Evolutionary conservation across 768 basidiomycete genomes (phyloP), one percentile per base, ranked within the genome.

Genomic region (Naganishia antarctica): DNA sequence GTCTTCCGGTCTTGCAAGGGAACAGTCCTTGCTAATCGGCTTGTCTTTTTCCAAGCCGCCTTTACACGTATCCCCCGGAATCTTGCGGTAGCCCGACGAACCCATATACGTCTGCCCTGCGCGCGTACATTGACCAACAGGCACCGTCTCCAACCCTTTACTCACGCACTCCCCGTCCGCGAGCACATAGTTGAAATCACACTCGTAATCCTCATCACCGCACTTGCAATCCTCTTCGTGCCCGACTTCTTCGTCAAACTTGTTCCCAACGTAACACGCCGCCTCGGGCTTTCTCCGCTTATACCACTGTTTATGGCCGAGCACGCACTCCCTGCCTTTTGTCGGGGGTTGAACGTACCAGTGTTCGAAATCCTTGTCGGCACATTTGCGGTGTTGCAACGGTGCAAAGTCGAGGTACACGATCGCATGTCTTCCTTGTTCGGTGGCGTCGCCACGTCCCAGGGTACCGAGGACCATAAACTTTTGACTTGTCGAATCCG

Each of bases 301-400:
- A 76, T 94, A 99, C 87, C 88, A 97, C 88, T 98, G 94, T 90
- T 89, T 91, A 73, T 89, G 90, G 0, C 94, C 94, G 90, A 98
- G 93, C 25, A 98, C 78, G 76, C 94, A 98, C 68, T 90, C 84
- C 37, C 81, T 32, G 11, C 21, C 53, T n/a, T 26, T 32, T 32
- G 53, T 37, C n/a, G 53, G 53, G 16, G 82, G 80, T 41, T 90
- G 81, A 6, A 89, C 93, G 76, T 88, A 88, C 92, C 92, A 98
- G 65, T 76, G 82, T 78, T 97, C 93, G 67, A 89, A 87, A 73
- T 99, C 96, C 8, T 69, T 65, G 0, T 82, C 79, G 0, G 50
- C 76, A 64, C 96, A 99, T 75, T 96, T 83, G 29, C 84, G 82
- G 40, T 83, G 79, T 51, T 84, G 81, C 8, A 87, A 83, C 6